These are phyloP conservation scores for Lentinula lateritia DNA, from an alignment of 768 basidiomycete genomes.

Conservation along the genomic window DNA sequence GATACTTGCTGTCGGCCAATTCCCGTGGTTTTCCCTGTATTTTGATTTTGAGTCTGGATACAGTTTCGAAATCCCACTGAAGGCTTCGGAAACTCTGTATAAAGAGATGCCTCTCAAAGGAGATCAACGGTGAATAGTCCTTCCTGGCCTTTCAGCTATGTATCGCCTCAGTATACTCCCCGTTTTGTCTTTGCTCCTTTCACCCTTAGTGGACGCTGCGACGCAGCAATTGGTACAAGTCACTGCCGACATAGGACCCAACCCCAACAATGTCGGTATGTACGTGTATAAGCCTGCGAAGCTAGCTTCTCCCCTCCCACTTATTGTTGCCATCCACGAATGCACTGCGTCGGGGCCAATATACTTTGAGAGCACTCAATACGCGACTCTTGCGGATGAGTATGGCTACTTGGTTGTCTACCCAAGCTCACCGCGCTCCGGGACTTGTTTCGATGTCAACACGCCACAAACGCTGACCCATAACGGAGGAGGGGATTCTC, in stretches of 20 bases:
- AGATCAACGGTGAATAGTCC: not conserved
- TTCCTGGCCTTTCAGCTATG: not conserved
- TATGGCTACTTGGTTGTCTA: slow-evolving; percentile 49
- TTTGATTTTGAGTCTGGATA: not conserved
- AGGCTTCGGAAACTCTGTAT: not conserved
- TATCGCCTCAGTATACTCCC: not conserved
- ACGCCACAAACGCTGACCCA: slow-evolving; percentile 47
- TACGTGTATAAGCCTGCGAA: slow-evolving; percentile 38
- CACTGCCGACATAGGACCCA: slow-evolving; percentile 22
- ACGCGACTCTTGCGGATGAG: slow-evolving; percentile 42
- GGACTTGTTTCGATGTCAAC: slow-evolving; percentile 51
- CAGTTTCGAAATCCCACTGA: not conserved
- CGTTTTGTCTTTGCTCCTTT: not conserved
- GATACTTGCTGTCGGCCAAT: not conserved
- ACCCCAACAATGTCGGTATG: slow-evolving; percentile 48
- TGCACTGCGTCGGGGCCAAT: slow-evolving; percentile 48
- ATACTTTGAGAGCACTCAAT: slow-evolving; percentile 44
- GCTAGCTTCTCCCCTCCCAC: slow-evolving; percentile 31
- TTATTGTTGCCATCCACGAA: slow-evolving; percentile 50
- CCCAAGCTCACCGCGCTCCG: slow-evolving; percentile 34
- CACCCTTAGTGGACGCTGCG: not conserved
- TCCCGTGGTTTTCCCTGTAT: not conserved
- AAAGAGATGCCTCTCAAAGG: not conserved
- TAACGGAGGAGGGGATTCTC: slow-evolving; percentile 50
- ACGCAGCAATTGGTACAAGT: not conserved